A percentile compares a stretch with the other conserved stretches of the same genome.
phyloP scores from a whole-genome alignment of 495 filamentous ascomycete species.

The Thozetella sp. region DNA sequence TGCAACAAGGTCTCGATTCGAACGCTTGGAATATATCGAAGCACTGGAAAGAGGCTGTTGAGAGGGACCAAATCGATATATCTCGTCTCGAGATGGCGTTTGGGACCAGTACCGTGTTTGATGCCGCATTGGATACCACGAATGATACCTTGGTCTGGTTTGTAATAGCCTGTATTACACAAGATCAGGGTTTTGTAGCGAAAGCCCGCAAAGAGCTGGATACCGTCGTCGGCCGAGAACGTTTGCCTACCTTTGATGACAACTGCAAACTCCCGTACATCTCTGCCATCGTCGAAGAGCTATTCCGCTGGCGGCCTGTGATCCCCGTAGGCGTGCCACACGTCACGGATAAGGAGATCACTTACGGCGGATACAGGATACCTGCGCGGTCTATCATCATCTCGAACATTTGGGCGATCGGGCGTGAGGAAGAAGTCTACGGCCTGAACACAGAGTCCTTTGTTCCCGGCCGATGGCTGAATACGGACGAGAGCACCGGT shows the following conservation, averaged over 20 bases:
- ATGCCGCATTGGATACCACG: not conserved
- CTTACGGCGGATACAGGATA: constrained; percentile 48
- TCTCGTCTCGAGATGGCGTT: not conserved
- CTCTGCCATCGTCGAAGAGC: constrained; percentile 37
- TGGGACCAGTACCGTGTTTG: not conserved
- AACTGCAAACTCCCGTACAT: constrained; percentile 31
- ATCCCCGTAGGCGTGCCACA: constrained; percentile 35
- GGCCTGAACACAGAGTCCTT: constrained; percentile 13
- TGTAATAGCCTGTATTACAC: not conserved
- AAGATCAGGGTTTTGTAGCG: not conserved
- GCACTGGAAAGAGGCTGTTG: not conserved
- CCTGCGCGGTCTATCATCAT: constrained; percentile 35
- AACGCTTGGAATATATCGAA: not conserved
- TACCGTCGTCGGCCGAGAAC: constrained; percentile 37
- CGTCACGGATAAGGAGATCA: constrained; percentile 36
- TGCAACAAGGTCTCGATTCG: not conserved
- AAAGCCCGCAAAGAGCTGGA: constrained; percentile 48
- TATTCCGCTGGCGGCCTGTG: constrained; percentile 39
- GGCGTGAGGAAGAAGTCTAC: constrained; percentile 4
- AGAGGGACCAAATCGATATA: not conserved
- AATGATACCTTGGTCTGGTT: not conserved
- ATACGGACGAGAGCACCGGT: constrained; percentile 11
- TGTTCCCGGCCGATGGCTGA: constrained; percentile 19
- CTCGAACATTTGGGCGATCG: constrained; percentile 13
- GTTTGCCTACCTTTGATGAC: constrained; percentile 38